These are phyloP conservation scores for Murraya paniculata DNA, from an alignment of 345 rosid genomes.

Conservation along the genomic window DNA sequence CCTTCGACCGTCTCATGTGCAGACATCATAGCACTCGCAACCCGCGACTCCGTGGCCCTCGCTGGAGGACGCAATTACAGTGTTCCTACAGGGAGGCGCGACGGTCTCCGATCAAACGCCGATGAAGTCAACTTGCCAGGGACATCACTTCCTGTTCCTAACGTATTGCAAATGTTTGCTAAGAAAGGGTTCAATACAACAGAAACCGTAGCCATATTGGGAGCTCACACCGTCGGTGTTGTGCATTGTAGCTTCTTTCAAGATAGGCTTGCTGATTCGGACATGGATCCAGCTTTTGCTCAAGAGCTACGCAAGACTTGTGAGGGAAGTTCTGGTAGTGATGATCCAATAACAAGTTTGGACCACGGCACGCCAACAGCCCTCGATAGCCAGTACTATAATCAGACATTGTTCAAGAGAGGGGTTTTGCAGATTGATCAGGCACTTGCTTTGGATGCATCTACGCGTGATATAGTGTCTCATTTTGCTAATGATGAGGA, in stretches of 20 bases:
- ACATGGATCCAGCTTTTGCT: slow-evolving; percentile 45
- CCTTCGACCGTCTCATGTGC: slow-evolving; percentile 74
- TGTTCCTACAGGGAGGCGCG: slow-evolving; percentile 60
- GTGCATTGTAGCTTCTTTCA: slow-evolving; percentile 55
- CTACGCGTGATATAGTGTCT: slow-evolving; percentile 40
- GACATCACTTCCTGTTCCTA: slow-evolving; percentile 33
- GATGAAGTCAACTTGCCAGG: slow-evolving; percentile 58
- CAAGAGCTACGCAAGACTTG: slow-evolving; percentile 37
- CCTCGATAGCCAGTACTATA: slow-evolving; percentile 49
- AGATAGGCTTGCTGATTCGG: slow-evolving; percentile 53
- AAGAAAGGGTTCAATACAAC: slow-evolving; percentile 36
- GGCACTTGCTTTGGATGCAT: slow-evolving; percentile 36
- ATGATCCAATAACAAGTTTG: slow-evolving; percentile 43
- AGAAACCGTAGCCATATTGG: slow-evolving; percentile 72
- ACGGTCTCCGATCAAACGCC: slow-evolving; percentile 46
- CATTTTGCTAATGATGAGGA: slow-evolving; percentile 28
- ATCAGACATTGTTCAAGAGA: slow-evolving; percentile 35
- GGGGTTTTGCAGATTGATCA: slow-evolving; percentile 65
- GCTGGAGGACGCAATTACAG: slow-evolving; percentile 51
- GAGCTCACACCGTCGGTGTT: slow-evolving; percentile 72
- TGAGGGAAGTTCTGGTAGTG: slow-evolving; percentile 3
- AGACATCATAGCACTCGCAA: slow-evolving; percentile 55
- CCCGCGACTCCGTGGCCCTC: slow-evolving; percentile 54
- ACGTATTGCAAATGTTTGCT: slow-evolving; percentile 33
- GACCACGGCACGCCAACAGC: slow-evolving; percentile 50